Base-by-base conservation (phyloP, 108 stramenopile genomes). In the Cyclotella sp. region DNA sequence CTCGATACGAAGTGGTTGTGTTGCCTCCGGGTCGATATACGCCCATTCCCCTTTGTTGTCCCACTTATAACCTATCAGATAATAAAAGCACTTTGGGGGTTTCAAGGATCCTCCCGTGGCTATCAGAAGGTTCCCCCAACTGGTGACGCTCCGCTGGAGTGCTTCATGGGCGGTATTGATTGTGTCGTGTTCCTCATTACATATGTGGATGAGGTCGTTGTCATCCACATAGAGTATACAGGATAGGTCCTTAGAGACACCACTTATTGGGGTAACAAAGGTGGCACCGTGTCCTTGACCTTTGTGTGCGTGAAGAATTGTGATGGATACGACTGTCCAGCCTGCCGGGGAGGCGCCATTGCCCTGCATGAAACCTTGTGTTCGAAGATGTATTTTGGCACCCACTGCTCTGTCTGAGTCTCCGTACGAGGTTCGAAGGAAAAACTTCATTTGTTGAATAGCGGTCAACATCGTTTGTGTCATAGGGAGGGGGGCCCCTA, bases 391-490 rank as follows among this genome's bases (percentile, higher is more conserved):
- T 19, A 72, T 26, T 18, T 21, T 47, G 60, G 26, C 15, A 44
- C 58, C 71, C 12, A 40, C 44, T 42, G 42, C 59, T 8, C n/a
- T 44, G 19, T 57, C 39, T 1, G 71, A 72, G 28, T 72, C 71
- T 4, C 57, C 62, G n/a, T 30, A 63, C n/a, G 62, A 26, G 1
- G 41, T 63, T 9, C 41, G 29, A 18, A 47, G 24, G 26, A 71
- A 64, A 14, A 42, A 74, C 41, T 65, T 63, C 73, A 74, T 74
- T 4, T 74, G 34, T 27, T 63, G 62, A 9, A 73, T 73, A 0
- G 61, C 58, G 19, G n/a, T 15, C 11, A 63, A 49, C 63, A 73
- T 63, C 19, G 45, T n/a, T 10, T 43, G 4, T 18, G 44, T 42
- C 10, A 42, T 58, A 24, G 43, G 34, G 7, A 26, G 42, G n/a